Percentiles rank a stretch among this genome's conserved stretches.
Conservation (phyloP, 176 grass and related monocot species). For the Pharus latifolius region DNA sequence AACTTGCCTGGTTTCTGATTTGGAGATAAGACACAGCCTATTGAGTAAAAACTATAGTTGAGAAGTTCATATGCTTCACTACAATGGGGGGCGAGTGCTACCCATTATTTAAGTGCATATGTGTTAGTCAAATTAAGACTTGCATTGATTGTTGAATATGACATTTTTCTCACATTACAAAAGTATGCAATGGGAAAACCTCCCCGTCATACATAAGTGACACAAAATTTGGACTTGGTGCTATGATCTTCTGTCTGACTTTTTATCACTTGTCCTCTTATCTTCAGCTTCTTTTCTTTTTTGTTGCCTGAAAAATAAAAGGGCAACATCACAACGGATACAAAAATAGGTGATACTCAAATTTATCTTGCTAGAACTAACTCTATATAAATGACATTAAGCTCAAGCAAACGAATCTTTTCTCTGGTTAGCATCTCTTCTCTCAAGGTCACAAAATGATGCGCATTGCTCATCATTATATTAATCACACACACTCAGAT, state of each 20-base stretch:
- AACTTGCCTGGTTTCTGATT: too few species aligned
- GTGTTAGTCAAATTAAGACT: background rate
- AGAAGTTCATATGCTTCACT: background rate
- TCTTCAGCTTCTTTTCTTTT: conserved; percentile 81
- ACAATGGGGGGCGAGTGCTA: too few species aligned
- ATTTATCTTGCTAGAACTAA: background rate
- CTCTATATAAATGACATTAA: background rate
- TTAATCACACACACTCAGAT: background rate
- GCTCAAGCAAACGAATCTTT: background rate
- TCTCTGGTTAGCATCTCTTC: background rate
- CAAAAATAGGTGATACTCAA: background rate
- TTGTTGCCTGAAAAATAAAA: conserved; percentile 67
- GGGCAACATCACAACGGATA: background rate
- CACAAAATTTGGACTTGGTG: background rate
- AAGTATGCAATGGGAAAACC: background rate
- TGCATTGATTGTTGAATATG: background rate
- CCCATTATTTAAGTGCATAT: background rate
- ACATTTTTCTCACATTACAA: background rate
- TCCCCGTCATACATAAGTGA: background rate
- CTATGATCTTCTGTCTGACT: conserved; percentile 68
- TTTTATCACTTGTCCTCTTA: conserved; percentile 53
- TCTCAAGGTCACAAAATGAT: background rate
- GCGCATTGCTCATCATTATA: background rate
- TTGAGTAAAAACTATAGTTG: too few species aligned
- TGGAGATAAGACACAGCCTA: too few species aligned